Percentiles rank a stretch among this genome's conserved stretches.
These are phyloP conservation scores for Artemisia princeps DNA, from an alignment of 140 eudicot genomes.

Conservation along the genomic window DNA sequence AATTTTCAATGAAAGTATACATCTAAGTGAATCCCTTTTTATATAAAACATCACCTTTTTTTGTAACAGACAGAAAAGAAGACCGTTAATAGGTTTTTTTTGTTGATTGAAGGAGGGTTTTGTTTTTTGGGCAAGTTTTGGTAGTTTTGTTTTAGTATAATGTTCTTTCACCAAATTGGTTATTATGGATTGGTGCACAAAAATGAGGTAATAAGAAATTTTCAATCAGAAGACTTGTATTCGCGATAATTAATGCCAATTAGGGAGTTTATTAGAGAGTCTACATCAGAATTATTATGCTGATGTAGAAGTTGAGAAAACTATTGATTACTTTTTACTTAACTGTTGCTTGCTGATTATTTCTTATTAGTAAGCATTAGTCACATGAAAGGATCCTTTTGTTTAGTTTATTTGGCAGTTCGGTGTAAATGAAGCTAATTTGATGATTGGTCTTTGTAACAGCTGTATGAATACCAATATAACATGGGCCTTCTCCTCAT, in stretches of 20 bases:
- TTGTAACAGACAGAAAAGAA: no score
- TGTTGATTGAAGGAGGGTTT: no score
- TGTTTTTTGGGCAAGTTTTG: not conserved
- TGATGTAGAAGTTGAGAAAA: not conserved
- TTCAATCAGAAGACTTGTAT: no score
- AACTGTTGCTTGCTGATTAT: not conserved
- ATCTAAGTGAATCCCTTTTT: no score
- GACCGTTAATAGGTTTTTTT: no score
- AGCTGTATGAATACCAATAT: conserved; percentile 93
- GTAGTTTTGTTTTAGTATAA: not conserved
- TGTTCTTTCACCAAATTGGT: not conserved
- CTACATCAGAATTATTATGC: not conserved
- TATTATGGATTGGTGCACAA: not conserved
- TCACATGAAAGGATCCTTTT: not conserved
- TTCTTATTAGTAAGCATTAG: not conserved
- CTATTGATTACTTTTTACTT: not conserved
- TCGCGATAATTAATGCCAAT: not conserved
- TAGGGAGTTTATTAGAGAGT: not conserved
- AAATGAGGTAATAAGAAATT: not conserved
- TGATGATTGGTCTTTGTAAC: conserved; percentile 24
- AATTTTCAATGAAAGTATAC: no score
- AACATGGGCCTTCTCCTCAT: conserved; percentile 90
- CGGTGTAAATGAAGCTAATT: conserved; percentile 8
- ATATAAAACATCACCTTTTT: no score
- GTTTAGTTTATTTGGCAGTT: conserved; percentile 17